Evolutionary conservation across 2,329 filamentous ascomycete genomes (phyloP).

Genomic region (Arthrobotrys sphaeroides): DNA sequence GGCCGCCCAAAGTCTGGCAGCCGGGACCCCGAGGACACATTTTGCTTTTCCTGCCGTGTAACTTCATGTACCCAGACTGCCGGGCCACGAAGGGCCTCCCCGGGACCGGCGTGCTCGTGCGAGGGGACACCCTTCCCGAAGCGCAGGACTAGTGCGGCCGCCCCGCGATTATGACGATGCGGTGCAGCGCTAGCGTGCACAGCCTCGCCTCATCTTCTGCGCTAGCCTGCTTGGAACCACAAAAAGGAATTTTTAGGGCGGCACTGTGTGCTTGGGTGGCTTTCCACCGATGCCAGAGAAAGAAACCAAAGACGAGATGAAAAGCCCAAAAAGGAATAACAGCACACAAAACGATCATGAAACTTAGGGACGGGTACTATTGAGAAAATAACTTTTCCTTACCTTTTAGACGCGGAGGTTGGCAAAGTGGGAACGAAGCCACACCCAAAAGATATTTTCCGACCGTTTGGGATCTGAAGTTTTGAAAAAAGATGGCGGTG

Average conservation of each 20-base stretch:
- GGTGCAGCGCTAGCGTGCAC: slow-evolving; percentile 36
- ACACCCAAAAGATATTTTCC: slow-evolving; percentile 22
- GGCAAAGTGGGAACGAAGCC: slow-evolving; percentile 29
- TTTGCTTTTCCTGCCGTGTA: slow-evolving; percentile 37
- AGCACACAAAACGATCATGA: slow-evolving; percentile 43
- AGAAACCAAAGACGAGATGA: slow-evolving; percentile 49
- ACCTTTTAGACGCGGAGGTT: slow-evolving; percentile 43
- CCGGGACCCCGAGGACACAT: not conserved
- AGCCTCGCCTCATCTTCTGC: slow-evolving; percentile 50
- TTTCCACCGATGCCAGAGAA: slow-evolving; percentile 33
- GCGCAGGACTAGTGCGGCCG: slow-evolving; percentile 26
- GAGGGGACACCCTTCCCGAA: slow-evolving; percentile 5
- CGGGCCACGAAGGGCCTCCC: slow-evolving; percentile 19
- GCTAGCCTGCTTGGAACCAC: slow-evolving; percentile 29
- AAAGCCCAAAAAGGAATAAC: slow-evolving; percentile 29
- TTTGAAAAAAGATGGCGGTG: slow-evolving; percentile 45
- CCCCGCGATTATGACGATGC: slow-evolving; percentile 48
- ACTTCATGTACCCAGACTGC: slow-evolving; percentile 36
- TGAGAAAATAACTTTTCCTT: slow-evolving; percentile 35
- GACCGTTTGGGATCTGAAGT: slow-evolving; percentile 24
- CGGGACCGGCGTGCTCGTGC: slow-evolving; percentile 13
- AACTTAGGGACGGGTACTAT: slow-evolving; percentile 43
- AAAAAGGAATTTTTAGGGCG: slow-evolving; percentile 45
- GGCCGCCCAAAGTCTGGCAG: slow-evolving; percentile 32
- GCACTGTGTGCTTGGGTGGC: slow-evolving; percentile 37